Base-by-base conservation (phyloP, 768 basidiomycete species). In the Calocera viscosa region DNA sequence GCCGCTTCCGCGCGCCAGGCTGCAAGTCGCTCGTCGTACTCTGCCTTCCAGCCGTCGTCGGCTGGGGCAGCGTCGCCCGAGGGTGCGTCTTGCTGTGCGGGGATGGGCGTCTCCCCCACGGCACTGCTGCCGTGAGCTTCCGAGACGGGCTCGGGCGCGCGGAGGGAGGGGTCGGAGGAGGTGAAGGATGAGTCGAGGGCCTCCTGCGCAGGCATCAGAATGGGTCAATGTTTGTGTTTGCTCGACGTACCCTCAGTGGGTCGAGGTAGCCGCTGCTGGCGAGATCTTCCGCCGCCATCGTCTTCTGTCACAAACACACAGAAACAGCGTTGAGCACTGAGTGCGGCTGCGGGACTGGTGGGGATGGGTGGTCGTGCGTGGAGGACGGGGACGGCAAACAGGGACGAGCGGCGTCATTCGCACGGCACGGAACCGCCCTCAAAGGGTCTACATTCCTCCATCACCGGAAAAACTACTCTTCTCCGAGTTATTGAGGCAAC, bases 1-100 rank as follows among this genome's bases (percentile, higher is more conserved):
- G 89, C 86, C 40, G 86, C 87, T 71, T 85, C 83, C 26, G 82
- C 82, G 41, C 86, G 86, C 91, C 90, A 93, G 66, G 80, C 76
- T 64, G 81, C 79, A 12, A 89, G 78, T 47, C 89, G 86, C 0
- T 82, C 77, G 64, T 91, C 86, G 73, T 91, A 89, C 72, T 85
- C 81, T 17, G 76, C 76, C 71, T 87, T 86, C 87, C 87, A 89
- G 8, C 77, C 69, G 26, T 84, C 84, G 38, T 82, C 73, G 5
- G 53, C 53, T 8, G 53, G 7, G 35, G 35, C 7, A 8, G 53
- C 53, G 30, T 26, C 53, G 53, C 30, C 19, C 53, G 53, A 60
- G 24, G 7, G n/a, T n/a, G n/a, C 26, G 53, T 5, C 53, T 30
- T 26, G 43, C 24, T 47, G 43, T 3, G 43, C 43, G 24, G 43